phyloP scores from a whole-genome alignment of 2,329 filamentous ascomycete genomes.

The Stachybotrys echinatus region DNA sequence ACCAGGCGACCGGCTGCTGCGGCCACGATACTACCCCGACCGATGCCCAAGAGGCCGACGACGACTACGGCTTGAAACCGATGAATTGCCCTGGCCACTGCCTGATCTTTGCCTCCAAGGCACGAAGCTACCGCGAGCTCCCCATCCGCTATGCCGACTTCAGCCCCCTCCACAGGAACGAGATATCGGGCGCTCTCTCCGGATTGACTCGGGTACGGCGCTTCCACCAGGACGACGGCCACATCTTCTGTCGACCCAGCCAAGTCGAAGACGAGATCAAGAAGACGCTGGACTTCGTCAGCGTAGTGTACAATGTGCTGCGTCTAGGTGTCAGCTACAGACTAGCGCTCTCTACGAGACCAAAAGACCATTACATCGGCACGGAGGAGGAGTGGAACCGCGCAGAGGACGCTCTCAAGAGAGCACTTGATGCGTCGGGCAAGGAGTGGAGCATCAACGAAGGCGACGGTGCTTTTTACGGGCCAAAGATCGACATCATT shows the following conservation, averaged over 20 bases:
- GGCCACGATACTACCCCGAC: slow-evolving; percentile 15
- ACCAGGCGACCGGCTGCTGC: slow-evolving; percentile 17
- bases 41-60: slow-evolving; percentile 51
- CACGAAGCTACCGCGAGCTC: slow-evolving; percentile 72
- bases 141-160: slow-evolving; percentile 85
- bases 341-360: slow-evolving; percentile 73
- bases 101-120: slow-evolving; percentile 70
- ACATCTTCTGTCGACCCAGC: slow-evolving; percentile 78
- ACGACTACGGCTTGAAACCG: slow-evolving; percentile 79
- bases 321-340: slow-evolving; percentile 64
- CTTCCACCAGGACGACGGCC: slow-evolving; percentile 87
- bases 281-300: slow-evolving; percentile 68
- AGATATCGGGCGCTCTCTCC: slow-evolving; percentile 74
- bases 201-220: slow-evolving; percentile 79
- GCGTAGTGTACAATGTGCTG: slow-evolving; percentile 65
- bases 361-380: slow-evolving; percentile 72
- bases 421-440: slow-evolving; percentile 58
- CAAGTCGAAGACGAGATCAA: slow-evolving; percentile 73
- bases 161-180: slow-evolving; percentile 80
- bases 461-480: slow-evolving; percentile 86
- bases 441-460: slow-evolving; percentile 69
- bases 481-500: slow-evolving; percentile 87
- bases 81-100: slow-evolving; percentile 95
- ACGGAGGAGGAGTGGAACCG: slow-evolving; percentile 56
- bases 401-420: slow-evolving; percentile 33